These are phyloP conservation scores for Pelargonium exstipulatum DNA, from an alignment of 441 rosid genomes.

Conservation along the genomic window DNA sequence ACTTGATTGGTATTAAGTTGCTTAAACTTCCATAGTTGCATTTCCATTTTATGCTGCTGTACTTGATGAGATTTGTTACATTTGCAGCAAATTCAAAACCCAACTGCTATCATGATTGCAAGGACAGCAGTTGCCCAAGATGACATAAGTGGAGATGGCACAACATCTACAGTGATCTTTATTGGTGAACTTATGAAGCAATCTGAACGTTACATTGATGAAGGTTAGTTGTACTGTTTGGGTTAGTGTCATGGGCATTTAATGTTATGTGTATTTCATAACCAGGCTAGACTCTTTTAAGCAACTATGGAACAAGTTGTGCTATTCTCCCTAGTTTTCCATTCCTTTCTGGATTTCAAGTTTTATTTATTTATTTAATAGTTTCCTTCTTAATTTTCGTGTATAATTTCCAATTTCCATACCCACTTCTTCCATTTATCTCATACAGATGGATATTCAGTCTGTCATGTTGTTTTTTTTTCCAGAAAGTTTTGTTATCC, in stretches of 20 bases:
- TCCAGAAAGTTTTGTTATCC: not conserved
- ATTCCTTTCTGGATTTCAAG: not conserved
- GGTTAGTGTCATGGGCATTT: not conserved
- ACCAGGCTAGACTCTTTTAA: not conserved
- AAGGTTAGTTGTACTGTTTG: conserved; percentile 44
- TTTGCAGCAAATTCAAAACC: conserved; percentile 93
- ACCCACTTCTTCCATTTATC: not conserved
- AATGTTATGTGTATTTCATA: not conserved
- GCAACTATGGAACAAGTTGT: not conserved
- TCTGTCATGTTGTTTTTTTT: not conserved
- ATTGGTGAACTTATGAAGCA: conserved; percentile 98
- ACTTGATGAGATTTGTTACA: not conserved
- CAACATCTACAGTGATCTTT: conserved; percentile 88
- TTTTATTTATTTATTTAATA: not conserved
- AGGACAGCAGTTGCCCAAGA: conserved; percentile 98
- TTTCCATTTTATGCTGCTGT: not conserved
- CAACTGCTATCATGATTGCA: conserved; percentile 95
- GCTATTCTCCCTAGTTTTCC: not conserved
- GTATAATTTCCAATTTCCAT: not conserved
- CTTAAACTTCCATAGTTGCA: not conserved
- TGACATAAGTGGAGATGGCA: conserved; percentile 92
- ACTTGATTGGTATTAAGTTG: too few relatives aligned
- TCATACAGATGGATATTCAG: not conserved
- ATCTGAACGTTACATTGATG: conserved; percentile 85
- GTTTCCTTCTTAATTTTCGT: not conserved